Conservation (phyloP, 768 basidiomycete species). For the Lentinula lateritia region DNA sequence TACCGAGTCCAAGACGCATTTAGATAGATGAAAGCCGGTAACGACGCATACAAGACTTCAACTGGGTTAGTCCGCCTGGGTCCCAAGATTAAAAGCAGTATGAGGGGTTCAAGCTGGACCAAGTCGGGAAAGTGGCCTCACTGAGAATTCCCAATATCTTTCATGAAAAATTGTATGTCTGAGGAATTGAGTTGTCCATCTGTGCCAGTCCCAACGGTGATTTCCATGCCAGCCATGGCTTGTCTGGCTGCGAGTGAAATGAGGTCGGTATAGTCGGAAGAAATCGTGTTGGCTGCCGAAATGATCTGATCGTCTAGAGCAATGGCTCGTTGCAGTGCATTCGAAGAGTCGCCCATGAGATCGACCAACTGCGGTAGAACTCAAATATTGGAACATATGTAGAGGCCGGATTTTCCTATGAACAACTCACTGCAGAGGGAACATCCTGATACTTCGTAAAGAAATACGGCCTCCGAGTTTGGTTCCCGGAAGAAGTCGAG, state of each 20-base stretch:
- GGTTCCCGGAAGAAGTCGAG: not conserved
- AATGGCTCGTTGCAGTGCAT: constrained; percentile 7
- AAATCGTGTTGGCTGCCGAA: constrained; percentile 8
- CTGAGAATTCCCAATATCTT: constrained; percentile 12
- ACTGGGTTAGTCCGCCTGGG: constrained; percentile 11
- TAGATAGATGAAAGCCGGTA: constrained; percentile 11
- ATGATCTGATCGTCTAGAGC: constrained; percentile 10
- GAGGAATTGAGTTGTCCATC: constrained; percentile 6
- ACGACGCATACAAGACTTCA: constrained; percentile 11
- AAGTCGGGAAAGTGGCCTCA: not conserved
- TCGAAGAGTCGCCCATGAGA: constrained; percentile 4
- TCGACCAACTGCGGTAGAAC: not conserved
- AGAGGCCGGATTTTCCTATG: not conserved
- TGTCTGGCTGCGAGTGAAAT: constrained; percentile 11
- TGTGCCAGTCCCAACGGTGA: constrained; percentile 7
- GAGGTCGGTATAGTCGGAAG: constrained; percentile 12
- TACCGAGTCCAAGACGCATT: constrained; percentile 9
- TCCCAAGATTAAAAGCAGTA: not conserved
- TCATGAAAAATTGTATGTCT: constrained; percentile 13
- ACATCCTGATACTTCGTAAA: constrained; percentile 8
- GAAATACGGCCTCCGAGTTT: constrained; percentile 10
- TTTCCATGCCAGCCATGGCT: constrained; percentile 10
- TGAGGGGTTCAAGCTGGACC: not conserved
- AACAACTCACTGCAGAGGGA: not conserved
- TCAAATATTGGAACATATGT: not conserved